A percentile compares a stretch with the other conserved stretches of the same genome.
Conservation (phyloP, 768 basidiomycete genomes). For the Suillus bovinus region DNA sequence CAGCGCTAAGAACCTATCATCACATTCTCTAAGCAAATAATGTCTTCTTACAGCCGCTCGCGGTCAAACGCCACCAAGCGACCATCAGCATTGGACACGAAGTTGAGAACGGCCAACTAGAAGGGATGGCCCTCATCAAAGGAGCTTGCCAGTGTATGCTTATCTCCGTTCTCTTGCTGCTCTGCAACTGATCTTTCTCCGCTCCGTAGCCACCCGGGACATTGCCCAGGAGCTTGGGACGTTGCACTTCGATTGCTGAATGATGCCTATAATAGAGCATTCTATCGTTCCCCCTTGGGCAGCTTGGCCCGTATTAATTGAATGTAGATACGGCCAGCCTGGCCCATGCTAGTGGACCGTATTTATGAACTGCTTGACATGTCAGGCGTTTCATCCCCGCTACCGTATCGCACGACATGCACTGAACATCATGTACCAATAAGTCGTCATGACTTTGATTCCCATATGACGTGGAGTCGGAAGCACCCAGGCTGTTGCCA, state of each 20-base stretch:
- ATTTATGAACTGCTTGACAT: neutral
- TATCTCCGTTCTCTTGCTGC: neutral
- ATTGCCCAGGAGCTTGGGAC: neutral
- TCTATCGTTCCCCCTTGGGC: too few species aligned
- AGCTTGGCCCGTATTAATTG: neutral
- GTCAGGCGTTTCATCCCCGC: neutral
- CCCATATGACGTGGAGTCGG: neutral
- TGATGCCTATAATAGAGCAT: neutral
- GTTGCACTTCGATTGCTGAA: neutral
- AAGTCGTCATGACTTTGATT: neutral
- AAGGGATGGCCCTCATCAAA: constrained; percentile 23
- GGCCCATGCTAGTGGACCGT: neutral
- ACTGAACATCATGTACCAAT: neutral
- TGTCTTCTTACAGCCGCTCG: constrained; percentile 21
- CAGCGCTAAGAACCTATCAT: neutral
- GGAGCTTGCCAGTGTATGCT: constrained; percentile 23
- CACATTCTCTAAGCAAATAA: neutral
- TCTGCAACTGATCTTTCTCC: neutral
- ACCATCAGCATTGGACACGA: constrained; percentile 20
- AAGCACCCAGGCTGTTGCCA: neutral
- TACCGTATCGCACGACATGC: neutral
- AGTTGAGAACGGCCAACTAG: constrained; percentile 26
- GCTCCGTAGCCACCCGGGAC: neutral
- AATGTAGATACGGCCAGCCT: neutral
- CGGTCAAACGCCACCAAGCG: constrained; percentile 30